Base-by-base conservation (phyloP, 345 rosid genomes). In the Trapa incisa region DNA sequence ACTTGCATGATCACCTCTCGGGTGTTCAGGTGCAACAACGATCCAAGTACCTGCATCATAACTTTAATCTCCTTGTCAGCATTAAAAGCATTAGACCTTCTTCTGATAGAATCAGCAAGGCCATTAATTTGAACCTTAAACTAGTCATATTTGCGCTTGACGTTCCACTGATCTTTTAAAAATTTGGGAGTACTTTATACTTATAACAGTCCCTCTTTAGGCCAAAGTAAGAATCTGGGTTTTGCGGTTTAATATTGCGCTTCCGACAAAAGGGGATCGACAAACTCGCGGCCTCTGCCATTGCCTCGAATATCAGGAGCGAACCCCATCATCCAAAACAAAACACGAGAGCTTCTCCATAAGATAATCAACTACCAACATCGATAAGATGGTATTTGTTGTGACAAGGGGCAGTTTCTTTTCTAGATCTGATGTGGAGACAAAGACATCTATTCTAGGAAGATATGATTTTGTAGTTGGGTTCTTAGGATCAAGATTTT, bases 181-280 rank as follows among this genome's bases (percentile, higher is more conserved):
- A 91, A 66, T 87, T 96, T 5, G 80, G 76, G 32, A 80, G 80
- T 36, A 89, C 88, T 69, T 87, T 89, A 54, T 76, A 67, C 81
- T 91, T 91, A 64, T 77, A 89, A n/a, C 91, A 90, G 81, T 91
- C 97, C 48, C 73, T 79, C 67, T 80, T 89, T 71, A 89, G 67
- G 69, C 74, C 80, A 61, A 91, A 91, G 74, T 91, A 91, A 15
- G 87, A 77, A 16, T 91, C 96, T 0, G 97, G 94, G 68, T 89
- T 89, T 70, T 92, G 73, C 2, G 97, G 94, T 80, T 87, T 87
- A 37, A 91, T 81, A 33, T 38, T 63, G 64, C 89, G 96, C 66
- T 91, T 91, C 74, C 89, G 70, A 68, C 96, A 91, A 67, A 91
- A 91, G 29, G 96, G 97, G 4, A 91, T 90, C 97, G 96, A 89